Base-by-base conservation (phyloP, 257 asterid genomes). In the Rauvolfia tetraphylla region DNA sequence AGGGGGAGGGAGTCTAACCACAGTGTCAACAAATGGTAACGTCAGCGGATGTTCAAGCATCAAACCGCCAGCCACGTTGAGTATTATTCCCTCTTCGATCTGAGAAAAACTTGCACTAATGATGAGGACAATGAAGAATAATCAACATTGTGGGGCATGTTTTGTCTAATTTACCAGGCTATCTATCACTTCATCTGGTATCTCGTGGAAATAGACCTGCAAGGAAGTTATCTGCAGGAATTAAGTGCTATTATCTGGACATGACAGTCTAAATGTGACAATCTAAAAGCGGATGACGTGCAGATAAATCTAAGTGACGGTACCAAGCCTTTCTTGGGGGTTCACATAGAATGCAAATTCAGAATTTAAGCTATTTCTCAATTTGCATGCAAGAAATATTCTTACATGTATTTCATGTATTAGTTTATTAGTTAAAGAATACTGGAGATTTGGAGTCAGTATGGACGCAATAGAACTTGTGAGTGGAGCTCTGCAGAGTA, bases 21-120 rank as follows among this genome's bases (percentile, higher is more conserved):
- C 87, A 13, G 90, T 87, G 80, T 88, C 97, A 69, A 93, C 90
- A 71, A 93, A 88, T 18, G 96, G 97, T 87, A 86, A 79, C 53
- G 87, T 88, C 61, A 91, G 82, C 54, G 96, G 96, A 83, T 93
- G 98, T 83, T 93, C 98, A 69, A 93, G 97, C 97, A 87, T 93
- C 87, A 93, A 85, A 44, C 96, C 98, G 22, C 98, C 97, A 76
- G 98, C 96, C 39, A 91, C 98, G 58, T 90, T 87, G 57, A 89
- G 88, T 79, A 83, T 77, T 34, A 88, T 79, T 51, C 90, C 98
- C 80, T 91, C 98, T 74, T 91, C 96, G 39, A 93, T 87, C 98
- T 93, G 83, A 62, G 79, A 46, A 79, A 59, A 61, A 61, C 44
- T 53, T 67, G 23, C n/a, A 75, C 29, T 48, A 67, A 62, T 72